Percentiles rank a stretch among this genome's conserved stretches.
Evolutionary conservation across 805 yeast genomes (phyloP).

Genomic region (Cephaloascus fragrans): DNA sequence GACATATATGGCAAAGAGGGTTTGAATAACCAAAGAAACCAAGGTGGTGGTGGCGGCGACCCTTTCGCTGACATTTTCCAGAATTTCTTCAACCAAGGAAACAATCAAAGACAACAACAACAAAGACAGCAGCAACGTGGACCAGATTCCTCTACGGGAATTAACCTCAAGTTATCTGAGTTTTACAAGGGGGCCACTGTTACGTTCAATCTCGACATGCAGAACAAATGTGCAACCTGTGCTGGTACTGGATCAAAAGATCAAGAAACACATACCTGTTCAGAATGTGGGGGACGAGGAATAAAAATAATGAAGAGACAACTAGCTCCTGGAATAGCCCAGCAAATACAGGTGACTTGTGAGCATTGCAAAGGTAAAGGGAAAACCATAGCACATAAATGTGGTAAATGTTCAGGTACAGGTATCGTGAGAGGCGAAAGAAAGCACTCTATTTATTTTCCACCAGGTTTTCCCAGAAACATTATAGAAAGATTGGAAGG

Average conservation of each 20-base stretch:
- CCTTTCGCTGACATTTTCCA: slow-evolving; percentile 54
- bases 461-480: slow-evolving; percentile 62
- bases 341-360: slow-evolving; percentile 73
- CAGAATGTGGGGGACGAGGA: slow-evolving; percentile 70
- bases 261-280: slow-evolving; percentile 58
- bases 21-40: slow-evolving; percentile 39
- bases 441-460: slow-evolving; percentile 49
- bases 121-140: slow-evolving; percentile 46
- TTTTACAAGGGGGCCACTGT: slow-evolving; percentile 60
- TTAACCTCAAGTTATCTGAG: slow-evolving; percentile 52
- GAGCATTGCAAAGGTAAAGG: slow-evolving; percentile 79
- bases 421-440: slow-evolving; percentile 51
- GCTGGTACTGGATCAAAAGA: slow-evolving; percentile 82
- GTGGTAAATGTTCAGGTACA: slow-evolving; percentile 62
- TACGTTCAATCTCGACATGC: slow-evolving; percentile 57
- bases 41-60: slow-evolving; percentile 27
- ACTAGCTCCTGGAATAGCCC: slow-evolving; percentile 85
- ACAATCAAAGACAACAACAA: slow-evolving; percentile 11
- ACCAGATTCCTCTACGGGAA: slow-evolving; percentile 44
- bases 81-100: slow-evolving; percentile 46
- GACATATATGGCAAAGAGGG: slow-evolving; percentile 77
- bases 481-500: slow-evolving; percentile 52
- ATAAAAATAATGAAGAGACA: slow-evolving; percentile 55
- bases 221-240: slow-evolving; percentile 69
- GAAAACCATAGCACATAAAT: slow-evolving; percentile 47